A percentile compares a stretch with the other conserved stretches of the same genome.
Conservation (phyloP, 2,329 filamentous ascomycete species). For the Sarocladium brachiariae region DNA sequence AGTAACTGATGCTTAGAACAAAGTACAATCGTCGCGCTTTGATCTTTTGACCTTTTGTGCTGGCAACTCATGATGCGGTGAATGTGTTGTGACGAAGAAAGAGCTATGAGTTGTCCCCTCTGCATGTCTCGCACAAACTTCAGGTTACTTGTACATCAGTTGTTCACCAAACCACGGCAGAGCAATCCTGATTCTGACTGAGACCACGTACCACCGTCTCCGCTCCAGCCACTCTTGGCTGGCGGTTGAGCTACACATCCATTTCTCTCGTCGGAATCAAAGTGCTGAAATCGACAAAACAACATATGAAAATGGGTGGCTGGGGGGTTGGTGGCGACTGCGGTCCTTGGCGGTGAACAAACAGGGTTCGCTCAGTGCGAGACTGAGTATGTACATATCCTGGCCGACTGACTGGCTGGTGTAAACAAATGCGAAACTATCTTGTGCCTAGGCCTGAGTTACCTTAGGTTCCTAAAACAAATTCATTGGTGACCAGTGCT, state of each 20-base stretch:
- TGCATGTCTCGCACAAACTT: neutral
- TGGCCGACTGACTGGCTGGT: neutral
- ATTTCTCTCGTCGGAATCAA: neutral
- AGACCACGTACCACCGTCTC: too few relatives aligned
- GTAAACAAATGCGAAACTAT: neutral
- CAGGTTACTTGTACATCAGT: too few relatives aligned
- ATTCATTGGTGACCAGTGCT: too few relatives aligned
- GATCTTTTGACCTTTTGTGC: neutral
- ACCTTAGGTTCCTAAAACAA: too few relatives aligned
- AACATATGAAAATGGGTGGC: neutral
- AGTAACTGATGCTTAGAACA: too few relatives aligned
- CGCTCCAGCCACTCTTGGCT: neutral
- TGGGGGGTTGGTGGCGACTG: too few relatives aligned
- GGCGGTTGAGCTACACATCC: neutral
- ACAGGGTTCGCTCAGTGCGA: too few relatives aligned
- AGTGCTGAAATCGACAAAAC: too few relatives aligned
- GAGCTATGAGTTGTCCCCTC: neutral
- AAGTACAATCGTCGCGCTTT: too few relatives aligned
- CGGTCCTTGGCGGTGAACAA: conserved; percentile 5
- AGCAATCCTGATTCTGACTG: too few relatives aligned
- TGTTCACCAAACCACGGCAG: neutral
- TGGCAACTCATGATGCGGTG: neutral
- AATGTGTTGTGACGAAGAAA: neutral
- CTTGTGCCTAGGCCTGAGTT: too few relatives aligned
- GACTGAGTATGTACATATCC: neutral